Base-by-base conservation (phyloP, 2,329 filamentous ascomycete genomes). In the Fusarium albosuccineum region DNA sequence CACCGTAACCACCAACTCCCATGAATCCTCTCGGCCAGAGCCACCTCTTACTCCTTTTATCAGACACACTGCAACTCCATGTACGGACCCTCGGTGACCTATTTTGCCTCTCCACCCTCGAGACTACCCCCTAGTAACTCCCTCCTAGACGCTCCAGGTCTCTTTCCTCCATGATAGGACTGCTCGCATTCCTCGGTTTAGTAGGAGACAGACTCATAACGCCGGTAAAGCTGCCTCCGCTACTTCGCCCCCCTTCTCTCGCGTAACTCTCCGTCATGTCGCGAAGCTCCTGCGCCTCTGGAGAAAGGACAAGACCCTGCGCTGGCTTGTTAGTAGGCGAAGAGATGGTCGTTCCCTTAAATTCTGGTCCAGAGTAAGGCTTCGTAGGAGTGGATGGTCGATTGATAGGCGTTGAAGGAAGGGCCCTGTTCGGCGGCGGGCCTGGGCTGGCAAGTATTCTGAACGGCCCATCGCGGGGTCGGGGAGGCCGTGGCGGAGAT, bases 351-450 rank as follows among this genome's bases (percentile, higher is more conserved):
- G 66, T 55, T 9, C 68, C 61, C 10, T 49, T 63, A 4, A 37
- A 41, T 9, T 57, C 49, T 5, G 60, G 41, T n/a, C 62, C 61
- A 10, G 44, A 60, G 5, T 53, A 30, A 5, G 61, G 57, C 16
- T 39, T 67, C 46, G 57, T 66, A 13, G 66, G 71, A 6, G 64
- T 71, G 2, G 52, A 45, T 2, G 62, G 60, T 1, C 63, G 60
- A 14, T 55, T 59, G 10, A 63, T 59, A 8, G 71, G 67, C 4
- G 71, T 72, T 8, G 60, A 66, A 3, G 70, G 68, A 3, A 85
- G 77, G 4, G 81, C 81, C n/a, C 78, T 75, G 6, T 66, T 81
- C 0, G 84, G 83, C 1, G 83, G 82, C 1, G 84, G 82, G 0
- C 82, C 81, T 17, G 80, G 73, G 29, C 75, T 73, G n/a, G 70